Evolutionary conservation across 129 eudicot species (phyloP).

Genomic region (Helianthus annuus): HanXRQr2.0-SUNRISE NC_035448.2:50978869-50979368

Average conservation of each 20-base stretch:
- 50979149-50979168: conserved; percentile 50
- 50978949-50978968: conserved; percentile 65
- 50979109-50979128: conserved; percentile 70
- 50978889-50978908: neutral
- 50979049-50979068: conserved; percentile 88
- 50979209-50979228: neutral
- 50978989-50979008: conserved; percentile 67
- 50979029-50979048: conserved; percentile 83
- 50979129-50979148: conserved; percentile 63
- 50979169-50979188: conserved; percentile 19
- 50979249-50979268: conserved; percentile 4
- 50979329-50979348: neutral
- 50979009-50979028: conserved; percentile 79
- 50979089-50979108: conserved; percentile 92
- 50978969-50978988: conserved; percentile 60
- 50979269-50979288: conserved; percentile 14
- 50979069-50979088: conserved; percentile 89
- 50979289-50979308: neutral
- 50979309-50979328: neutral
- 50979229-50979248: neutral
- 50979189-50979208: neutral
- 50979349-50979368: conserved; percentile 12
- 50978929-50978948: conserved; percentile 25
- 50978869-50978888: conserved; percentile 25
- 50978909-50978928: conserved; percentile 5